Evolutionary conservation across 2,329 filamentous ascomycete genomes (phyloP).

Genomic region (Fusarium sp.): DNA sequence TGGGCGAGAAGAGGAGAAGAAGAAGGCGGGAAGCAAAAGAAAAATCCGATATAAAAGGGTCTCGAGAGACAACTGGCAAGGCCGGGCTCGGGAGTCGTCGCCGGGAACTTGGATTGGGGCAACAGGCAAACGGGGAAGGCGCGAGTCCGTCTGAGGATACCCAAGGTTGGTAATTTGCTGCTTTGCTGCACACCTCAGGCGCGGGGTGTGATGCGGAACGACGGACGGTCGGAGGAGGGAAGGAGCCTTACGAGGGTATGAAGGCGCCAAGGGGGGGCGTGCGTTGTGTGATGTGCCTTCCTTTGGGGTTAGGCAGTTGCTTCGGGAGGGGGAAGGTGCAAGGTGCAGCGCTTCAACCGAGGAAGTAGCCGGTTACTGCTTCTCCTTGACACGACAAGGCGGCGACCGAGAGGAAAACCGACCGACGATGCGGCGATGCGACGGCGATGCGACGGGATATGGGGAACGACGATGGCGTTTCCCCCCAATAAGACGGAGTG

Average conservation of each 20-base stretch:
- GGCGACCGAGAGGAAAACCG: slow-evolving; percentile 43
- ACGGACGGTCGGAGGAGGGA: slow-evolving; percentile 30
- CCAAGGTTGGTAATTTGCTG: slow-evolving; percentile 3
- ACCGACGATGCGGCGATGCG: slow-evolving; percentile 42
- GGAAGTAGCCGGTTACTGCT: slow-evolving; percentile 42
- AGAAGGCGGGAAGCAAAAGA: slow-evolving; percentile 41
- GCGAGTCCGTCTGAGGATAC: slow-evolving; percentile 8
- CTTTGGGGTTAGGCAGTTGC: slow-evolving; percentile 24
- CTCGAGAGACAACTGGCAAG: slow-evolving; percentile 27
- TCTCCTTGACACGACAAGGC: slow-evolving; percentile 28
- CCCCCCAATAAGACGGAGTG: slow-evolving; percentile 44
- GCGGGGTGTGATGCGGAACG: slow-evolving; percentile 27
- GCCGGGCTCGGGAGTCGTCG: slow-evolving; percentile 41
- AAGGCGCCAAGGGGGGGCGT: neutral
- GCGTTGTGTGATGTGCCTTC: neutral
- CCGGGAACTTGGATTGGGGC: slow-evolving; percentile 24
- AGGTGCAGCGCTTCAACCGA: slow-evolving; percentile 38
- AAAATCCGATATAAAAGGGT: slow-evolving; percentile 40
- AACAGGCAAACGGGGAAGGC: slow-evolving; percentile 29
- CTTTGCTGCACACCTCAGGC: slow-evolving; percentile 20
- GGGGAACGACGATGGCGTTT: slow-evolving; percentile 29
- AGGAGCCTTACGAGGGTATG: neutral
- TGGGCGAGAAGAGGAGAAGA: slow-evolving; percentile 40
- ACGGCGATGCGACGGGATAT: slow-evolving; percentile 29
- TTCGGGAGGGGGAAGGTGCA: slow-evolving; percentile 24